Percentiles rank a stretch among this genome's conserved stretches.
phyloP scores from a whole-genome alignment of 176 grass and related monocot species.

The Saccharum spontaneum region DNA sequence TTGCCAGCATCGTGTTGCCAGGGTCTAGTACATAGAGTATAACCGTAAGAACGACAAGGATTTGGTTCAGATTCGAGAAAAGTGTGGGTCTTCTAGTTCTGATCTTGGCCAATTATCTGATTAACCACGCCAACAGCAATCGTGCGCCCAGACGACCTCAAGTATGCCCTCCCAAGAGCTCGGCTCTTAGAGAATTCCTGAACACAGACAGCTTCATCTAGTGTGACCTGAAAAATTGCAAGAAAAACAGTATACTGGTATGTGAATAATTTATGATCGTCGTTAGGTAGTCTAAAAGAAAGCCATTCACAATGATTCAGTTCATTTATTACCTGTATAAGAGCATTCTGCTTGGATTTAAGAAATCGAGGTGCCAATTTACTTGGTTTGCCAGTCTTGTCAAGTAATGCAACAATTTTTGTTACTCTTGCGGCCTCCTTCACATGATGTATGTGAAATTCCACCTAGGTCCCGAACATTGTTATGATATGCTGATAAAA shows the following conservation, averaged over 20 bases:
- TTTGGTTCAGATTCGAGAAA: not conserved
- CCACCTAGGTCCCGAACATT: slow-evolving; percentile 52
- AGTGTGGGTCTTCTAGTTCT: slow-evolving; percentile 17
- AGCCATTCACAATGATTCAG: not conserved
- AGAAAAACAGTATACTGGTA: not conserved
- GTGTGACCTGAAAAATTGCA: slow-evolving; percentile 44
- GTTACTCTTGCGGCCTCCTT: slow-evolving; percentile 73
- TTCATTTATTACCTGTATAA: slow-evolving; percentile 60
- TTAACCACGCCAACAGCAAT: slow-evolving; percentile 78
- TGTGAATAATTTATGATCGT: slow-evolving; percentile 8
- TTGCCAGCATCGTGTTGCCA: slow-evolving; percentile 25
- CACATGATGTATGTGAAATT: slow-evolving; percentile 98
- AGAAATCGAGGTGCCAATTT: slow-evolving; percentile 81
- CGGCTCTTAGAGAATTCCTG: slow-evolving; percentile 81
- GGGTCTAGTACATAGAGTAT: not conserved
- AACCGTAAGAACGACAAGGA: not conserved
- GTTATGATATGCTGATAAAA: not conserved
- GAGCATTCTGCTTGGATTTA: slow-evolving; percentile 85
- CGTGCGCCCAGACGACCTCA: slow-evolving; percentile 71
- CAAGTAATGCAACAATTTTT: slow-evolving; percentile 78
- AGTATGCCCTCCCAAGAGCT: slow-evolving; percentile 79
- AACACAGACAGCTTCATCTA: slow-evolving; percentile 68
- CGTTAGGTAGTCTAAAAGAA: not conserved
- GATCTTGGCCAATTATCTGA: slow-evolving; percentile 43
- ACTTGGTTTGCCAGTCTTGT: slow-evolving; percentile 77